Evolutionary conservation across 2,329 filamentous ascomycete genomes (phyloP).

Genomic region (Colletotrichum karsti): DNA sequence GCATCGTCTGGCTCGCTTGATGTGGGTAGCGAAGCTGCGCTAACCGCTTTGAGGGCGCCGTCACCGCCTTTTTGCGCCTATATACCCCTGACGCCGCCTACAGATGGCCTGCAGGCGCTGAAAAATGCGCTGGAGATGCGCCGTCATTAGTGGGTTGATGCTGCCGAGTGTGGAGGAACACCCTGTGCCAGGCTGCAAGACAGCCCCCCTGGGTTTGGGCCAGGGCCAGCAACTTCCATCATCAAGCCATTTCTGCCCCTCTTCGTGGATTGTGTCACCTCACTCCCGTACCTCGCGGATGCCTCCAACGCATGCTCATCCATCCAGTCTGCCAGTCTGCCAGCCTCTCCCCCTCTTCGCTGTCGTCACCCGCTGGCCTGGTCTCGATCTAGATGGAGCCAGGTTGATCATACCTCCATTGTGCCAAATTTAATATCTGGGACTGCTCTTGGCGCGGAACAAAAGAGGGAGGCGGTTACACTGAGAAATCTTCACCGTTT

Average conservation of each 20-base stretch:
- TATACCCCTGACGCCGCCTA: constrained; percentile 2
- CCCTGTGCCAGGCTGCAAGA: constrained; percentile 19
- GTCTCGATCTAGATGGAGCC: not conserved
- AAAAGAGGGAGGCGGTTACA: not conserved
- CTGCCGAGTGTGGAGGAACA: constrained; percentile 9
- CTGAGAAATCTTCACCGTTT: not conserved
- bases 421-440: not conserved
- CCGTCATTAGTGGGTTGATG: constrained; percentile 12
- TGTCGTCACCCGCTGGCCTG: constrained; percentile 13
- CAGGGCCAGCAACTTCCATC: constrained; percentile 10
- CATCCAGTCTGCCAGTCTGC: not conserved
- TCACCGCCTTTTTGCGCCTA: constrained; percentile 28
- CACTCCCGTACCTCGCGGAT: not conserved
- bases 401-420: constrained; percentile 13
- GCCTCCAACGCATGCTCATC: not conserved
- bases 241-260: constrained; percentile 19
- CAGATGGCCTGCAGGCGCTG: constrained; percentile 14
- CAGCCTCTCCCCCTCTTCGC: constrained; percentile 1
- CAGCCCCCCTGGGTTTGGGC: constrained; percentile 1
- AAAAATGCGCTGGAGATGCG: constrained; percentile 18
- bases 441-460: not conserved
- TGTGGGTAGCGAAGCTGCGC: constrained; percentile 1
- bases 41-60: constrained; percentile 11
- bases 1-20: constrained; percentile 21
- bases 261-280: constrained; percentile 2